A percentile compares a stretch with the other conserved stretches of the same genome.
Conservation (phyloP, 768 basidiomycete species). For the Dacryopinax primogenitus region DNA sequence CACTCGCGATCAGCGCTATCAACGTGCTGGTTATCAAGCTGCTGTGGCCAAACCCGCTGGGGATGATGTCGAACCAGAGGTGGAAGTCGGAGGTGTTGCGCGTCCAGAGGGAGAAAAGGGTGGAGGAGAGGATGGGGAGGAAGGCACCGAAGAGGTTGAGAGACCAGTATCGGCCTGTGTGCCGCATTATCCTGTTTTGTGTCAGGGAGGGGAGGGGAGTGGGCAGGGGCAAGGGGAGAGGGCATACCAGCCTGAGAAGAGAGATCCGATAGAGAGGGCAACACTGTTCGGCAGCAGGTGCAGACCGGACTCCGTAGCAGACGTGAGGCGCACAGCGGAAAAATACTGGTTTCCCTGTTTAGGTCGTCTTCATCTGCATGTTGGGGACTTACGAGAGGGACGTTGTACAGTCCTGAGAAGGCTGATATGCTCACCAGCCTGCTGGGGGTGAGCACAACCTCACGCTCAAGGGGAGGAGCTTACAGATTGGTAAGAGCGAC, state of each 20-base stretch:
- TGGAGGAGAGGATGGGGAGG: slow-evolving; percentile 45
- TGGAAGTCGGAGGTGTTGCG: slow-evolving; percentile 45
- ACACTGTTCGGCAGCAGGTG: slow-evolving; percentile 84
- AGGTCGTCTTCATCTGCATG: background rate
- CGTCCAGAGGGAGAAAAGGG: slow-evolving; percentile 54
- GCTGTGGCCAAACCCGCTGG: slow-evolving; percentile 74
- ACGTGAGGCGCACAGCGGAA: slow-evolving; percentile 58
- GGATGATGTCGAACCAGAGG: slow-evolving; percentile 66
- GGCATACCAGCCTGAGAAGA: slow-evolving; percentile 72
- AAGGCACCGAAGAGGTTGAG: slow-evolving; percentile 57
- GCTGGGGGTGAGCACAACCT: background rate
- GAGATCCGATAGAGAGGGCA: slow-evolving; percentile 70
- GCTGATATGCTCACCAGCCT: slow-evolving; percentile 55
- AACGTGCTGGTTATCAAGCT: slow-evolving; percentile 75
- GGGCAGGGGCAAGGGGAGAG: background rate
- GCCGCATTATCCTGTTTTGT: slow-evolving; percentile 58
- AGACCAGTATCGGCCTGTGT: slow-evolving; percentile 71
- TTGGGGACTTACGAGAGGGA: slow-evolving; percentile 51
- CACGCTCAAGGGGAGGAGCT: slow-evolving; percentile 8
- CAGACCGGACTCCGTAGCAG: slow-evolving; percentile 57
- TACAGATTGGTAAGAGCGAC: slow-evolving; percentile 65
- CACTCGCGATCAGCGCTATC: slow-evolving; percentile 78
- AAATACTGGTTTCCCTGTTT: slow-evolving; percentile 45
- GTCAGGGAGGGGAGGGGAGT: slow-evolving; percentile 15
- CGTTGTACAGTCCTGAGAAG: slow-evolving; percentile 76